Percentiles rank a stretch among this genome's conserved stretches.
Conservation (phyloP, 1,284 basidiomycete species). For the Trametes sp. region DNA sequence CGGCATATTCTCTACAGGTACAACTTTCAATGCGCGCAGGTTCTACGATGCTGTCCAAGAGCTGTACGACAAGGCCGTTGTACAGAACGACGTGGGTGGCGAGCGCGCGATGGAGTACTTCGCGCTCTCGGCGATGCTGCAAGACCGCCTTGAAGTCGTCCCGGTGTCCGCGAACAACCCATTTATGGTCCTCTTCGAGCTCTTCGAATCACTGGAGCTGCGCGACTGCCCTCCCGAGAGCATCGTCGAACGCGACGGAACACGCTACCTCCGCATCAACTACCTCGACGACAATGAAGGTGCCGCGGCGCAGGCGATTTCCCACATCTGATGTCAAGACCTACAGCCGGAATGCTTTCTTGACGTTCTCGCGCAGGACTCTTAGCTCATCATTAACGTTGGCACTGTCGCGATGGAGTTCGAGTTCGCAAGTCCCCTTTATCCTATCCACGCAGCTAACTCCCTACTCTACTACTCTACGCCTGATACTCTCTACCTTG, state of each 20-base stretch:
- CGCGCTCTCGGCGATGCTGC: neutral
- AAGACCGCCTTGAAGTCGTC: neutral
- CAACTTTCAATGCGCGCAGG: constrained; percentile 2
- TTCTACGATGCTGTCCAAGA: neutral
- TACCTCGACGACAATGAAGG: neutral
- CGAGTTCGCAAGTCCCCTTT: no score
- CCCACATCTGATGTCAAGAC: neutral
- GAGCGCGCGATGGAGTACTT: neutral
- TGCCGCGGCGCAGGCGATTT: neutral
- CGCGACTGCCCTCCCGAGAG: neutral
- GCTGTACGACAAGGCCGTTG: neutral
- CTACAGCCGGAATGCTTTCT: no score
- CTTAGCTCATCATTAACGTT: neutral
- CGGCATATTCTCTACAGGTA: neutral
- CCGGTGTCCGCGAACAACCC: neutral
- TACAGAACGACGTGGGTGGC: no score
- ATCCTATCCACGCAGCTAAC: no score
- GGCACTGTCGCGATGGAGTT: no score
- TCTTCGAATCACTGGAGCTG: neutral
- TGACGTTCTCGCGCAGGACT: neutral
- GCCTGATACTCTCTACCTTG: no score
- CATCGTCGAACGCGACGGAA: neutral
- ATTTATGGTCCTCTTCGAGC: neutral
- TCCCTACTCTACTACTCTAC: no score
- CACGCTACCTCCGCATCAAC: neutral